phyloP scores from a whole-genome alignment of 495 filamentous ascomycete species.

The Opeltia flavorubescens region DNA sequence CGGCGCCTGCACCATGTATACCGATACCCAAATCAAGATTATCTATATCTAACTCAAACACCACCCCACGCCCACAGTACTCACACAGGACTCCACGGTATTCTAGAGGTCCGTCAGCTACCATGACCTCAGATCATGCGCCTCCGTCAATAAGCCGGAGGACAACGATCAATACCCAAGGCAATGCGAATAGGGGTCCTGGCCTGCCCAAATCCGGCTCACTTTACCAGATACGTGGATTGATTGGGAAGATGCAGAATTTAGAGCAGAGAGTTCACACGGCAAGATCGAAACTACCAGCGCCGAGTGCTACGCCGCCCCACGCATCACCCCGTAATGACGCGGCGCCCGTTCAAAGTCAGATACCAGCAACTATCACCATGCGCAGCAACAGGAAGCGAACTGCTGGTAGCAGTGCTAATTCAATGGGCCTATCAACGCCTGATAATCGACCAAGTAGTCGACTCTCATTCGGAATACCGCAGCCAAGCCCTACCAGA shows the following conservation, averaged over 20 bases:
- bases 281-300: slow-evolving; percentile 84
- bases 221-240: slow-evolving; percentile 76
- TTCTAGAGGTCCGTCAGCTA: slow-evolving; percentile 39
- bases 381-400: slow-evolving; percentile 61
- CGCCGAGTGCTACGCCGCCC: slow-evolving; percentile 66
- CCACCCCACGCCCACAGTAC: slow-evolving; percentile 32
- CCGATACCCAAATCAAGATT: slow-evolving; percentile 24
- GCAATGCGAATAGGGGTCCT: slow-evolving; percentile 17
- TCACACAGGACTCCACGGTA: slow-evolving; percentile 24
- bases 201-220: slow-evolving; percentile 67
- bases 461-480: slow-evolving; percentile 34
- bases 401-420: slow-evolving; percentile 44
- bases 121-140: slow-evolving; percentile 27
- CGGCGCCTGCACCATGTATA: slow-evolving; percentile 22
- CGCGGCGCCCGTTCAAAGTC: slow-evolving; percentile 34
- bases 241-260: slow-evolving; percentile 93
- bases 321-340: slow-evolving; percentile 57
- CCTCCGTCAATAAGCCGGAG: slow-evolving; percentile 29
- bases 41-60: slow-evolving; percentile 28
- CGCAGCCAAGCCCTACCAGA: slow-evolving; percentile 21
- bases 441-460: slow-evolving; percentile 23
- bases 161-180: slow-evolving; percentile 24
- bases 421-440: slow-evolving; percentile 34
- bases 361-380: slow-evolving; percentile 61
- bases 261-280: slow-evolving; percentile 87